Percentiles rank a stretch among this genome's conserved stretches.
Conservation (phyloP, 2,329 filamentous ascomycete species). For the Cercospora sp. region DNA sequence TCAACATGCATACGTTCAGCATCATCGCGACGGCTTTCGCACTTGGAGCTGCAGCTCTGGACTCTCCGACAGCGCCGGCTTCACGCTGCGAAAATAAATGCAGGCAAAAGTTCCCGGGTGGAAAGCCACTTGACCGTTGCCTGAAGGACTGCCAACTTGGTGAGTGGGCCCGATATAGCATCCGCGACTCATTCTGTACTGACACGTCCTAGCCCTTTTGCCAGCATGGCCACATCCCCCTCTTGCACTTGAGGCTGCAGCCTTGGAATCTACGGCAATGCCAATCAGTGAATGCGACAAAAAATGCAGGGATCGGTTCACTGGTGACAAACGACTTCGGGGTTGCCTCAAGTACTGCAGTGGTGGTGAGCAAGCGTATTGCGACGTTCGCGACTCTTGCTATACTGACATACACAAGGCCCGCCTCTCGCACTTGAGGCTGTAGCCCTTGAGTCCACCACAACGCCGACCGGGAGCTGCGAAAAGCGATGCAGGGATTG, state of each 20-base stretch:
- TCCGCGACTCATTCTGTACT: background rate
- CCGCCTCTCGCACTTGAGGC: background rate
- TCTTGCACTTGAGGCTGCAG: background rate
- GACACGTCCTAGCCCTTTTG: background rate
- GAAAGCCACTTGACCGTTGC: background rate
- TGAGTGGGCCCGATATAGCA: background rate
- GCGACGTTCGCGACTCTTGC: background rate
- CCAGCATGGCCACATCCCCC: background rate
- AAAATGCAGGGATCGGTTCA: background rate
- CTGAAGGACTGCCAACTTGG: background rate
- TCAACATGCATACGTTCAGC: background rate
- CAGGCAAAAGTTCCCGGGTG: background rate
- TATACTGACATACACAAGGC: background rate
- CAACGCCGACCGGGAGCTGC: background rate
- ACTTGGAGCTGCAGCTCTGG: background rate
- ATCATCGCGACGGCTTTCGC: background rate
- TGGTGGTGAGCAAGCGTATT: background rate
- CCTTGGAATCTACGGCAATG: background rate
- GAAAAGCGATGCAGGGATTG: background rate
- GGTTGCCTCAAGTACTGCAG: background rate
- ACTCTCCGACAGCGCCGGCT: background rate
- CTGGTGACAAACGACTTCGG: background rate
- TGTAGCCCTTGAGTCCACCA: background rate
- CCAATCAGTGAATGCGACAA: background rate
- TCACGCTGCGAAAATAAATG: background rate